Percentiles rank a stretch among this genome's conserved stretches.
Evolutionary conservation across 73 alveolate species (phyloP).

Genomic region (Tetrahymena malaccensis): DNA sequence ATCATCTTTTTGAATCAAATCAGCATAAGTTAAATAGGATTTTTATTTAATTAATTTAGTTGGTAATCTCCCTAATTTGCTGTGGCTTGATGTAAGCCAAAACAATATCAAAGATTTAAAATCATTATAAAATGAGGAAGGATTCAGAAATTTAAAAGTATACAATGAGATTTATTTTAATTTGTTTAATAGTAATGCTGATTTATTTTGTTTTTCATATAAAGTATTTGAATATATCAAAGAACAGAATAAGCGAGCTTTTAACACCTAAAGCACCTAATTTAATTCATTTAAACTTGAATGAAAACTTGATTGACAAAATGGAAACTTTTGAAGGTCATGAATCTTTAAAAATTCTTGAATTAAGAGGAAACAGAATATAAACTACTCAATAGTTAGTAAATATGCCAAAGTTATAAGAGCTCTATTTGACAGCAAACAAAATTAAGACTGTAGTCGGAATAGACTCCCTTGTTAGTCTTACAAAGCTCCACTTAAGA

Average conservation of each 20-base stretch:
- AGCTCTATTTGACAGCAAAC: conserved; percentile 10
- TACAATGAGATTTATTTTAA: no score
- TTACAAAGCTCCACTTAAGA: conserved; percentile 10
- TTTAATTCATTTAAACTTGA: conserved; percentile 5
- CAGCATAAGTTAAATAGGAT: background rate
- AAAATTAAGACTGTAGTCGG: conserved; percentile 16
- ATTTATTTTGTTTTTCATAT: background rate
- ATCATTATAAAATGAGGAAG: conserved; percentile 26
- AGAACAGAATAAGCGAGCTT: conserved; percentile 11
- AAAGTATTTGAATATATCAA: conserved; percentile 6
- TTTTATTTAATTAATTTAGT: background rate
- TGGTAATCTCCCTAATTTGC: conserved; percentile 11
- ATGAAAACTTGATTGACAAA: conserved; percentile 23
- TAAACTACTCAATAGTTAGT: background rate
- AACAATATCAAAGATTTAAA: conserved; percentile 26
- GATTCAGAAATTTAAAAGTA: conserved; percentile 13
- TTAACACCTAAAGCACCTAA: conserved; percentile 7
- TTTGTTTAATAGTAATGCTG: no score
- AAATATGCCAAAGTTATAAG: conserved; percentile 22
- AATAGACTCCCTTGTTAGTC: conserved; percentile 5
- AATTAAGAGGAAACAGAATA: conserved; percentile 10
- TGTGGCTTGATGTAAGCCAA: conserved; percentile 1
- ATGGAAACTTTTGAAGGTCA: conserved; percentile 39
- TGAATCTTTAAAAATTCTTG: conserved; percentile 1
- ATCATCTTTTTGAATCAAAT: background rate